phyloP scores from a whole-genome alignment of 2,329 filamentous ascomycete genomes.

The Laburnicola sp. region DNA sequence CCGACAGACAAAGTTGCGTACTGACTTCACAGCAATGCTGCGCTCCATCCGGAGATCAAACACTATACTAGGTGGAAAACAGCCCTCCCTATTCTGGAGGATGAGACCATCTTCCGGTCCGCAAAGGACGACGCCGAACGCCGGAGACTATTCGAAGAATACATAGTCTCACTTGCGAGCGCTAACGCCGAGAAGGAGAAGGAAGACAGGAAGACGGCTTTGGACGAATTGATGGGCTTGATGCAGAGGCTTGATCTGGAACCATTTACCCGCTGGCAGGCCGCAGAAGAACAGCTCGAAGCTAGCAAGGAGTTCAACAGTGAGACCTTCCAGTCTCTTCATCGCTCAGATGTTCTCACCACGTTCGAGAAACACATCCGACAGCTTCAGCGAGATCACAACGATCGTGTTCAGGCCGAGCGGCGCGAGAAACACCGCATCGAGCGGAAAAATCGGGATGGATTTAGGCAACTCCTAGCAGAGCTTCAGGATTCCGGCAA shows the following conservation, averaged over 20 bases:
- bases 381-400: constrained; percentile 84
- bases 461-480: constrained; percentile 72
- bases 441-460: constrained; percentile 85
- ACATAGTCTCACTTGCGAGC: constrained; percentile 82
- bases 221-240: constrained; percentile 79
- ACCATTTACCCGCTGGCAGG: constrained; percentile 91
- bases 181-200: constrained; percentile 75
- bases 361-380: constrained; percentile 97
- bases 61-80: constrained; percentile 98
- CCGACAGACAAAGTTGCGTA: constrained; percentile 83
- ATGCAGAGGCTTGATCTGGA: constrained; percentile 81
- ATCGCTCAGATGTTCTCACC: constrained; percentile 85
- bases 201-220: constrained; percentile 72
- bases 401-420: constrained; percentile 84
- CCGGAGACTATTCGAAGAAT: constrained; percentile 89
- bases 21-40: constrained; percentile 95
- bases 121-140: constrained; percentile 86
- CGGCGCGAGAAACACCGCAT: constrained; percentile 78
- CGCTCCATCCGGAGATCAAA: constrained; percentile 96
- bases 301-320: constrained; percentile 74
- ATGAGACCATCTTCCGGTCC: constrained; percentile 92
- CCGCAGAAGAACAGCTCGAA: constrained; percentile 81
- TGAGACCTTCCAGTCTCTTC: constrained; percentile 82
- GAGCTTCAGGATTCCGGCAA: constrained; percentile 75
- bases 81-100: constrained; percentile 88